Evolutionary conservation across 2,329 filamentous ascomycete species (phyloP).

Genomic region (Fusarium aywerte): DNA sequence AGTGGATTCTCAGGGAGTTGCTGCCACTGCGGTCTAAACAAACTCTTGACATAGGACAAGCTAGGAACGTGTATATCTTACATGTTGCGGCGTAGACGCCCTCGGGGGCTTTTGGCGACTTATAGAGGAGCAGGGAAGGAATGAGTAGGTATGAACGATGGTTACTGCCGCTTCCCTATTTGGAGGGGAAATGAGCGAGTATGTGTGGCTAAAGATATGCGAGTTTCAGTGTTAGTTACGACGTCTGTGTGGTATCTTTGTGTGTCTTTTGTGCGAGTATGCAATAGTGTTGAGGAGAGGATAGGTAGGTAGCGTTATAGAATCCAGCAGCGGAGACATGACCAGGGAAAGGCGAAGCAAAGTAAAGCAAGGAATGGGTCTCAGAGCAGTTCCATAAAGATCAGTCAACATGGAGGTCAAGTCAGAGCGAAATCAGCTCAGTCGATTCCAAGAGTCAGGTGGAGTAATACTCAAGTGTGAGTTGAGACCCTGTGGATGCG

Average conservation of each 20-base stretch:
- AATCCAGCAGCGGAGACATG: slow-evolving; percentile 19
- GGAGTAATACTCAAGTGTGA: slow-evolving; percentile 31
- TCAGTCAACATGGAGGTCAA: slow-evolving; percentile 32
- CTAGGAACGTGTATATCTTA: slow-evolving; percentile 44
- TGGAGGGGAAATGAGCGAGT: slow-evolving; percentile 14
- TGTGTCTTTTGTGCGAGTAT: slow-evolving; percentile 33
- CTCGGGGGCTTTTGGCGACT: slow-evolving; percentile 40
- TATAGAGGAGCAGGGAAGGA: slow-evolving; percentile 28
- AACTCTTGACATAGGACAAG: slow-evolving; percentile 11
- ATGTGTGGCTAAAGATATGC: slow-evolving; percentile 42
- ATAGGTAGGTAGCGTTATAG: slow-evolving; percentile 29
- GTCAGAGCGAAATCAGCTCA: slow-evolving; percentile 33
- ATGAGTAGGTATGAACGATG: slow-evolving; percentile 16
- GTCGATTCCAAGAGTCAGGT: slow-evolving; percentile 19
- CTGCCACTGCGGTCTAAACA: slow-evolving; percentile 7
- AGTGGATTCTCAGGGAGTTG: slow-evolving; percentile 9
- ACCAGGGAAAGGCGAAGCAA: slow-evolving; percentile 9
- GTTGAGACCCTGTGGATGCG: slow-evolving; percentile 26
- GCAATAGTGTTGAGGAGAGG: slow-evolving; percentile 31
- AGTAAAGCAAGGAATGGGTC: slow-evolving; percentile 27
- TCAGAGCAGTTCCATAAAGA: slow-evolving; percentile 25
- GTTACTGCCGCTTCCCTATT: slow-evolving; percentile 17
- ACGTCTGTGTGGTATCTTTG: slow-evolving; percentile 30
- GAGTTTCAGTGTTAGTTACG: slow-evolving; percentile 41
- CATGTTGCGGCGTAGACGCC: slow-evolving; percentile 49